Evolutionary conservation across 2,329 filamentous ascomycete genomes (phyloP), one percentile per base, ranked within the genome.

Genomic region (Sclerotiophoma versabilis): DNA sequence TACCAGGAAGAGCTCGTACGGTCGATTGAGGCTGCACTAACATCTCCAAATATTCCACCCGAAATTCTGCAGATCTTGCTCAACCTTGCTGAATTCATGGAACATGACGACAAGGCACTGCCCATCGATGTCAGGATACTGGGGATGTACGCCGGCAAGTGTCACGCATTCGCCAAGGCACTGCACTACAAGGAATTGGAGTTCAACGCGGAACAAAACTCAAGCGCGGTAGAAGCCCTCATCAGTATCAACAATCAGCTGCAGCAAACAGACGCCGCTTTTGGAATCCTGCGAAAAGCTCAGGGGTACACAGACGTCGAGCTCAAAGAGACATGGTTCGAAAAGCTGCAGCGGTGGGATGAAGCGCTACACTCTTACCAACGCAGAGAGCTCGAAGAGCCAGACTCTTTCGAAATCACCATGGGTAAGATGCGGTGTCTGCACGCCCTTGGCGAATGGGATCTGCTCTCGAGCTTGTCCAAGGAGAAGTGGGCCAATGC

Each of bases 391-490:
- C 82, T 91, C 25, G 84, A 85, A 25, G 85, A 88, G 57, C 81
- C 82, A 10, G 79, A 81, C 30, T 92, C 92, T 0, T 92, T 99
- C 57, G 95, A 98, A 56, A 92, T 99, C 48, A 92, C 96, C 27
- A 98, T 99, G 93, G 95, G 95, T 63, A 99, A 99, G 78, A 99
- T 99, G 95, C 88, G 95, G 41, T 99, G 95, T 82, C 79, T 98
- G 60, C 95, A 99, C 73, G 96, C 95, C 8, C 83, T 99, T 29
- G 95, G 95, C 58, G 95, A 99, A 75, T 99, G 95, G 95, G 96
- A 98, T 64, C 87, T 92, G 4, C 82, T 99, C 14, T 96, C 93
- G 0, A 87, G 87, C 42, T 82, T 99, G 49, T 93, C 93, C 0
- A 90, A 96, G 70, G 92, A 93, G 71, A 96, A 93, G 45, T 99